Base-by-base conservation (phyloP, 805 yeast species). In the Millerozyma acaciae region DNA sequence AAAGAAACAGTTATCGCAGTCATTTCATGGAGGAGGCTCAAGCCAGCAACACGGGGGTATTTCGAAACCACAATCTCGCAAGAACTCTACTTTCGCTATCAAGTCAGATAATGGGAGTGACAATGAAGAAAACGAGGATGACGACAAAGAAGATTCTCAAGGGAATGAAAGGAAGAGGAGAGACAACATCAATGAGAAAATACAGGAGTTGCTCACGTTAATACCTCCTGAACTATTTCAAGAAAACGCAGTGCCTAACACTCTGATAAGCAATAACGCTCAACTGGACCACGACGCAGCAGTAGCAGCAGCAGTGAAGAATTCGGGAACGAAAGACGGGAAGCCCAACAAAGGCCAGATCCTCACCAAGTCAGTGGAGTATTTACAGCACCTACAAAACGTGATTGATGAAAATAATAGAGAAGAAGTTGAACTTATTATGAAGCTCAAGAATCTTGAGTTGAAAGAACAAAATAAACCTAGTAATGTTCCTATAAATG, bases 341-440 rank as follows among this genome's bases (percentile, higher is more conserved):
- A 83, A 81, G 44, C 94, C 94, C 0, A 84, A 83, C 50, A 84
- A 84, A 57, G 94, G 94, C 2, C 90, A 83, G 51, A 82, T 84
- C 2, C 61, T 84, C 38, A 73, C 85, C 6, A 83, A 80, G 48
- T 74, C 86, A 0, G 88, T 84, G 2, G 88, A 81, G 40, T 84
- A 82, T 48, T 75, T 84, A 26, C 78, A 75, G 38, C 61, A 60
- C 39, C 56, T 85, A 21, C 94, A 85, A 52, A 78, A 75, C 39
- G 66, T 74, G 37, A 85, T 87, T 38, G 96, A 87, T 52, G 77
- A 76, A 35, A 83, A 78, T 46, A 87, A 87, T 57, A 66, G 90
- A 36, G 75, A 73, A 39, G 96, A 87, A 52, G 84, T 84, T 9
- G 94, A 84, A 49, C 60, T 84, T 32, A 70, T 79, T 24, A 68